Base-by-base conservation (phyloP, 2,329 filamentous ascomycete genomes). In the Botrytis elliptica region DNA sequence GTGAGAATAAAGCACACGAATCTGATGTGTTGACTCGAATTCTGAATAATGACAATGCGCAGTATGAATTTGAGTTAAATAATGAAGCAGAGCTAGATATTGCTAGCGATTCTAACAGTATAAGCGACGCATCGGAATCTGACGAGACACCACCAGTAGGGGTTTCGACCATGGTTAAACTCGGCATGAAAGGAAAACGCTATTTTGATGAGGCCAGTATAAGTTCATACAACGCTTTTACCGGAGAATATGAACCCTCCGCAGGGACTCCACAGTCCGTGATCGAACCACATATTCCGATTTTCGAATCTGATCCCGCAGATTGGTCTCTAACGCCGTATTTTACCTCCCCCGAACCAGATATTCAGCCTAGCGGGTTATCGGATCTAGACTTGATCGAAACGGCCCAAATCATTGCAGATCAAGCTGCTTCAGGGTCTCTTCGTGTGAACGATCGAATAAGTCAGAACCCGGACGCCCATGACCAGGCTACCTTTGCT, bases 381-480 rank as follows among this genome's bases (percentile, higher is more conserved):
- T 82, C 84, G 1, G 89, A 91, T 72, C 86, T 89, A 4, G 90
- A 92, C 59, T 85, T 88, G 74, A 88, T 93, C 49, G 88, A 89
- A 70, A 85, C 92, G 40, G 91, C 90, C 0, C 92, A 93, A 78
- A 87, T 93, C 55, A 82, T 93, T n/a, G 90, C 90, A 3, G 90
- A 93, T 74, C 92, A 94, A 79, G 87, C 91, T 36, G 86, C 88
- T 3, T 88, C 85, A 16, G 87, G 89, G 7, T 84, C 82, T 1
- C 75, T 82, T 40, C 81, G 83, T 64, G 36, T 80, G 33, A 75
- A 77, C 60, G 73, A 72, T 14, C 46, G 75, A 63, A 55, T 68
- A 33, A 52, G 68, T n/a, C 67, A 38, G 29, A 70, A 76, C 36
- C 25, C 46, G 6, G 60, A 73, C 40, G n/a, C 55, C 16, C 59